These are phyloP conservation scores for Boletus semigastroideus DNA, from an alignment of 1,284 basidiomycete species.

Conservation along the genomic window DNA sequence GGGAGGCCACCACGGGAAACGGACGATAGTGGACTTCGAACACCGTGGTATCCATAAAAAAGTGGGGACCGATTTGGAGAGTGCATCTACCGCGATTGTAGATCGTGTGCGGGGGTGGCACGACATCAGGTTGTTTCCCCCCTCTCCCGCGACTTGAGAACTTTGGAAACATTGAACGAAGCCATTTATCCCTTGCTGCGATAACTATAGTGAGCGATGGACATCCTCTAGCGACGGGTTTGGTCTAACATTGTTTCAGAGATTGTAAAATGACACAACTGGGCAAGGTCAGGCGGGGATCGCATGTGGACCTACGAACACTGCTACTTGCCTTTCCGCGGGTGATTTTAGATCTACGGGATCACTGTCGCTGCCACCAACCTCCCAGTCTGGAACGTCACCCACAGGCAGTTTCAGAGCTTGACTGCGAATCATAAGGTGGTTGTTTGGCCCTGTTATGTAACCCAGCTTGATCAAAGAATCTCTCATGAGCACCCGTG, in stretches of 20 bases:
- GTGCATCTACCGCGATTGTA: conserved; percentile 64
- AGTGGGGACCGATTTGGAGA: conserved; percentile 69
- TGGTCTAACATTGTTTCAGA: conserved; percentile 61
- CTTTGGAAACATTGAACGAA: conserved; percentile 65
- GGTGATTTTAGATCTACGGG: conserved; percentile 42
- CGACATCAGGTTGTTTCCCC: conserved; percentile 48
- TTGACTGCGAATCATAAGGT: conserved; percentile 30
- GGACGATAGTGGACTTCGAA: conserved; percentile 62
- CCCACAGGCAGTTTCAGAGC: conserved; percentile 52
- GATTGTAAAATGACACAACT: conserved; percentile 62
- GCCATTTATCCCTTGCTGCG: conserved; percentile 67
- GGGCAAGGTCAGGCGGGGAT: conserved; percentile 13
- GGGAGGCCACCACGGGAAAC: conserved; percentile 19
- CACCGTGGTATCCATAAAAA: conserved; percentile 60
- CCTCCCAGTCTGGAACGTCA: conserved; percentile 57
- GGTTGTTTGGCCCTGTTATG: conserved; percentile 32
- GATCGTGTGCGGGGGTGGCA: conserved; percentile 63
- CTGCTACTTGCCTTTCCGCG: conserved; percentile 53
- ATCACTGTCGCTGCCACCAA: conserved; percentile 39
- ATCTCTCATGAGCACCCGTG: conserved; percentile 80
- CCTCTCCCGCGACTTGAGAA: conserved; percentile 63
- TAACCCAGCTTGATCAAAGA: too few relatives aligned
- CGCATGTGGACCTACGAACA: background rate
- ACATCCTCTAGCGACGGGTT: conserved; percentile 8
- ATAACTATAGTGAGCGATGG: conserved; percentile 28